Conservation (phyloP, 73 alveolate species). For the Stentor coeruleus region DNA sequence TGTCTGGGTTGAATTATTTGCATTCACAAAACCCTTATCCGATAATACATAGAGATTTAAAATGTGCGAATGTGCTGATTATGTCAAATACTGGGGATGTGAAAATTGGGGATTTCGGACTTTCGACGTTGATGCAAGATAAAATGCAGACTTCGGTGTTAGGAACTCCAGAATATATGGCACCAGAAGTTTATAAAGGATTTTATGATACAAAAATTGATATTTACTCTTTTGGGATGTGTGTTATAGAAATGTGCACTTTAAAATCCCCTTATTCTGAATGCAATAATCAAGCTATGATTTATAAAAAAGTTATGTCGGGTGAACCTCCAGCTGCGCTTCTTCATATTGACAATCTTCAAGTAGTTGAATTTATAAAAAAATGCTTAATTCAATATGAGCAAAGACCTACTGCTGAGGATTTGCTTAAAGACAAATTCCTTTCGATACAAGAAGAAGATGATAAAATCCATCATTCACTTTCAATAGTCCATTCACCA, state of each 20-base stretch:
- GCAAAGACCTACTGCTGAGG: constrained; percentile 79
- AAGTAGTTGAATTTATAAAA: constrained; percentile 68
- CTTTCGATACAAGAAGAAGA: not conserved
- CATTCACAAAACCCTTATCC: constrained; percentile 82
- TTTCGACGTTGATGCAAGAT: constrained; percentile 32
- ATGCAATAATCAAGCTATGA: constrained; percentile 60
- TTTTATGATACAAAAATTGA: constrained; percentile 78
- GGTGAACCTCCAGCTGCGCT: constrained; percentile 71
- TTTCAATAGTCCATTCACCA: not conserved
- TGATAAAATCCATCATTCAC: not conserved
- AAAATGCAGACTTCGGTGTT: constrained; percentile 44
- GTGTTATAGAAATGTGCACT: constrained; percentile 79
- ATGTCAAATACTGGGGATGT: constrained; percentile 65
- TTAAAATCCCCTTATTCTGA: constrained; percentile 77
- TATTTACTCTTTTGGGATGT: constrained; percentile 85
- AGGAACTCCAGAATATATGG: constrained; percentile 88
- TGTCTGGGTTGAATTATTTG: constrained; percentile 79
- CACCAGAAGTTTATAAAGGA: constrained; percentile 86
- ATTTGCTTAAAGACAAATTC: not conserved
- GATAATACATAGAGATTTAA: constrained; percentile 95
- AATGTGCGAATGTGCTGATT: constrained; percentile 63
- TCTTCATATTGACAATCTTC: constrained; percentile 68
- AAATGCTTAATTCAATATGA: constrained; percentile 58
- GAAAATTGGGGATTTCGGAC: constrained; percentile 73
- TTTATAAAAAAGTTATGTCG: constrained; percentile 55